Evolutionary conservation across 352 stramenopile genomes (phyloP).

Genomic region (Globisporangium parvum): DNA sequence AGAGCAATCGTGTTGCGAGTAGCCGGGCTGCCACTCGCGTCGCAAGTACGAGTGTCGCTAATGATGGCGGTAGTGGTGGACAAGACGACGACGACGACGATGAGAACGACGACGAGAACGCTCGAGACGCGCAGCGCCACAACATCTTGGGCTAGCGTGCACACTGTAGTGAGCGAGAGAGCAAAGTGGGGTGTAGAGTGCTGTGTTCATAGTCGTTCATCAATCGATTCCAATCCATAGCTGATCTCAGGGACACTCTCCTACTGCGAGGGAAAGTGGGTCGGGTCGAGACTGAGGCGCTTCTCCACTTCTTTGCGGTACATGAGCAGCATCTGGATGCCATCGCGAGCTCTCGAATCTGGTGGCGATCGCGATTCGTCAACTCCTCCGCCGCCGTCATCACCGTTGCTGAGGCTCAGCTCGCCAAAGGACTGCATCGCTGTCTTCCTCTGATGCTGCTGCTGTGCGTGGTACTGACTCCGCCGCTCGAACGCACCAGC

Average conservation of each 20-base stretch:
- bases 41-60: background rate
- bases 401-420: too few relatives aligned
- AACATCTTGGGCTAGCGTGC: constrained; percentile 28
- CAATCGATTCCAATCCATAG: background rate
- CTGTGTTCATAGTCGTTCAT: too few relatives aligned
- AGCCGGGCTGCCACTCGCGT: constrained; percentile 8
- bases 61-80: background rate
- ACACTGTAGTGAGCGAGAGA: background rate
- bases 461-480: background rate
- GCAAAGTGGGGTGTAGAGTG: too few relatives aligned
- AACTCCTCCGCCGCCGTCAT: background rate
- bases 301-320: constrained; percentile 64
- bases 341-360: constrained; percentile 35
- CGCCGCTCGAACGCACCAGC: constrained; percentile 5
- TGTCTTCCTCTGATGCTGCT: background rate
- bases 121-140: constrained; percentile 16
- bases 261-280: constrained; percentile 12
- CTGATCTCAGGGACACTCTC: background rate
- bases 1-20: background rate
- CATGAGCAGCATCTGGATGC: constrained; percentile 53
- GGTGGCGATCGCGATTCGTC: background rate
- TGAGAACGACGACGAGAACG: constrained; percentile 21
- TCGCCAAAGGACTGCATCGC: too few relatives aligned
- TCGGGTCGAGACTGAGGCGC: constrained; percentile 26
- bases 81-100: constrained; percentile 11